These are phyloP conservation scores for Ophiocordyceps sinensis DNA, from an alignment of 2,329 filamentous ascomycete species.

Conservation along the genomic window DNA sequence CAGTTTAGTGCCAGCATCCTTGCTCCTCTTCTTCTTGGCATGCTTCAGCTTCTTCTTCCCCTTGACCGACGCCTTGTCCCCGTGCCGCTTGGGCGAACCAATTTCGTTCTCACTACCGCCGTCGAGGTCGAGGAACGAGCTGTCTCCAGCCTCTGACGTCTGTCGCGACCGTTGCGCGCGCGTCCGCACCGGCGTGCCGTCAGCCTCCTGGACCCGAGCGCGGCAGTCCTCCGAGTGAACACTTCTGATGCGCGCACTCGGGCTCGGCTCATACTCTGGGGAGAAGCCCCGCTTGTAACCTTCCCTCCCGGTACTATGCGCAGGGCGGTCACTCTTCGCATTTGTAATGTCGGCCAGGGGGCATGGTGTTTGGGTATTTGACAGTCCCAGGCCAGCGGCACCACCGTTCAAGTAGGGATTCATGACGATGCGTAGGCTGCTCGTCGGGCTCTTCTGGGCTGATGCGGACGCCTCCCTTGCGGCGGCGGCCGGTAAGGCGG, in stretches of 20 bases:
- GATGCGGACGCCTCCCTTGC: constrained; percentile 14
- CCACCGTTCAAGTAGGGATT: constrained; percentile 51
- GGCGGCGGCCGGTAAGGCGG: constrained; percentile 12
- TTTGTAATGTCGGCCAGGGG: constrained; percentile 13
- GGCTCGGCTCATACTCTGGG: constrained; percentile 59
- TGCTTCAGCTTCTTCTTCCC: background rate
- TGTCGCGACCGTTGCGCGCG: constrained; percentile 16
- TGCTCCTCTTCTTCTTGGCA: constrained; percentile 1
- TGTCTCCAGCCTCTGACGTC: constrained; percentile 19
- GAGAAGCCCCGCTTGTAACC: constrained; percentile 49
- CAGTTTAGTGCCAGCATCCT: constrained; percentile 2
- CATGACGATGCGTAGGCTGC: constrained; percentile 77
- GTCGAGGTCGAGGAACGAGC: constrained; percentile 37
- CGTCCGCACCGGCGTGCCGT: constrained; percentile 20
- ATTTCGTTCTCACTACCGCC: constrained; percentile 31
- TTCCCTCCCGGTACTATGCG: constrained; percentile 15
- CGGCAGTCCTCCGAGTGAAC: constrained; percentile 33
- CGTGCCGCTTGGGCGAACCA: constrained; percentile 9
- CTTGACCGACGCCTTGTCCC: constrained; percentile 5
- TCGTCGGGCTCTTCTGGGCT: constrained; percentile 46
- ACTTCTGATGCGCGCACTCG: constrained; percentile 56
- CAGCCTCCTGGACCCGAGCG: constrained; percentile 5
- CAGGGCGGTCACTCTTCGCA: constrained; percentile 3
- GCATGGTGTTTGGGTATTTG: constrained; percentile 5
- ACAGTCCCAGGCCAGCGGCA: constrained; percentile 15